Evolutionary conservation across 345 rosid genomes (phyloP), one percentile per base, ranked within the genome.

Genomic region (Brassica napus): DNA sequence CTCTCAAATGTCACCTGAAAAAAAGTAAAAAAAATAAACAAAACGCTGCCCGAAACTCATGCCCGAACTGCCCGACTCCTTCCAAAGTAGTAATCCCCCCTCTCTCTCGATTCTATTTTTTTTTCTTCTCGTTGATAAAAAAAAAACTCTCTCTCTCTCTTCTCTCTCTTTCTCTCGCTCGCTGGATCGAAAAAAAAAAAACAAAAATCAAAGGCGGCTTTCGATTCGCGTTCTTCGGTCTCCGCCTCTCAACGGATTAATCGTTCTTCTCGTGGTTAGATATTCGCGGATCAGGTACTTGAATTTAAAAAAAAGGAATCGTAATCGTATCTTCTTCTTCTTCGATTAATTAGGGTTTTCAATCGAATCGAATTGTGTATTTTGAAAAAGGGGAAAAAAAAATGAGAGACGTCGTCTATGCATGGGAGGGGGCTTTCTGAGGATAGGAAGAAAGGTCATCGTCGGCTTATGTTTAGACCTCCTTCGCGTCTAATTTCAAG

Each of bases 391-490:
- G 88, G 70, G 88, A 85, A 84, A 78, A 87, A 87, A 91, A 87
- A 0, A 79, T 49, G 57, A 49, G 57, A 49, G 57, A 49, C 57
- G 78, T 76, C 85, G 91, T 87, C 88, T 87, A 87, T 90, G 92
- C 90, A 82, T 87, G 90, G 88, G 78, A 77, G 82, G 84, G 76
- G 83, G 84, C 80, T 81, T 72, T 83, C 82, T 83, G 88, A 83
- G 82, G 69, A 77, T 78, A 75, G 85, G 85, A 65, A 77, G 72
- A 74, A 66, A 74, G 42, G 74, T 47, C 73, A 7, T 79, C 83
- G 81, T 24, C 88, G 79, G 91, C 94, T 70, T 84, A 89, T 89
- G 91, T 87, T 87, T 82, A 82, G 82, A 73, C 75, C 84, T 86
- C 84, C 90, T 69, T 78, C 85, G 71, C 89, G 88, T 88, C 76